phyloP scores from a whole-genome alignment of 2,329 filamentous ascomycete genomes.

The Pleoardoris graminearum region DNA sequence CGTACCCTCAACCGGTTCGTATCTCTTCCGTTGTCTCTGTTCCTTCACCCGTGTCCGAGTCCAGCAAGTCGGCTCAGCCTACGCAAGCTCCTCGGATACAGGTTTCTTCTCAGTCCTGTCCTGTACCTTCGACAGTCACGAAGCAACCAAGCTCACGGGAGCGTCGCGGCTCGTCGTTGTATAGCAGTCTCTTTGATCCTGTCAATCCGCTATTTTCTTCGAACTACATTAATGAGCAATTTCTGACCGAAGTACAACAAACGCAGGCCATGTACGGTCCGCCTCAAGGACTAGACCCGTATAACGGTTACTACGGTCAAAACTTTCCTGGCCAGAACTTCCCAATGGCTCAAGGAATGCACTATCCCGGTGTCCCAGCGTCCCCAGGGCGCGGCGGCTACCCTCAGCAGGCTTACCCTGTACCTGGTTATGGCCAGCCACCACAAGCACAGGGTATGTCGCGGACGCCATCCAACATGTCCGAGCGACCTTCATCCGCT shows the following conservation, averaged over 20 bases:
- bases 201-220: constrained; percentile 64
- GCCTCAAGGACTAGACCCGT: constrained; percentile 52
- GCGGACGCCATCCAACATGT: constrained; percentile 61
- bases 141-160: constrained; percentile 22
- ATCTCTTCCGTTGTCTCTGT: constrained; percentile 50
- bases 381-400: constrained; percentile 53
- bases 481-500: constrained; percentile 64
- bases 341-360: constrained; percentile 51
- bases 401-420: constrained; percentile 51
- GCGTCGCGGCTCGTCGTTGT: constrained; percentile 22
- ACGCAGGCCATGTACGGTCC: constrained; percentile 65
- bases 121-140: constrained; percentile 17
- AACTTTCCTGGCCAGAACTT: constrained; percentile 53
- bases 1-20: constrained; percentile 65
- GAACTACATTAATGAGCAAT: constrained; percentile 70
- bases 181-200: constrained; percentile 26
- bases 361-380: constrained; percentile 50
- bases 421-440: constrained; percentile 58
- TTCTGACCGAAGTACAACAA: constrained; percentile 67
- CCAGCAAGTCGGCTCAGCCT: constrained; percentile 23
- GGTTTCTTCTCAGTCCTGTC: constrained; percentile 16
- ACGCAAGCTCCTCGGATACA: constrained; percentile 18
- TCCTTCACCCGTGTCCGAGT: constrained; percentile 19
- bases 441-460: constrained; percentile 66
- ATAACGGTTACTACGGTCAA: constrained; percentile 46